Percentiles rank a stretch among this genome's conserved stretches.
phyloP scores from a whole-genome alignment of 2,329 filamentous ascomycete genomes.

The Thermothelomyces thermophilus region DNA sequence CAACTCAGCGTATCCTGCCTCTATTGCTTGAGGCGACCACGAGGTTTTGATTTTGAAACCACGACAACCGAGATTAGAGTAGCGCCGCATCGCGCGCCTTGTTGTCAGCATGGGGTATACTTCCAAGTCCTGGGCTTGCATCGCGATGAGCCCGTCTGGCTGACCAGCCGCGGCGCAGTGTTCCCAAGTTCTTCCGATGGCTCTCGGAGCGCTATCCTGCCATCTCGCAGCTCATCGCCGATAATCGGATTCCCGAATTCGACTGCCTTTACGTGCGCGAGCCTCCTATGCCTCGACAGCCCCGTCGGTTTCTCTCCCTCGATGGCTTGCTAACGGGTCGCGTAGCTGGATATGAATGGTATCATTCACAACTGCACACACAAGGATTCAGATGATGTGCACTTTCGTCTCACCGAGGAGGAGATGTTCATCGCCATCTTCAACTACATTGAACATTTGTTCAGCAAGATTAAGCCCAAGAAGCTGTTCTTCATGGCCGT shows the following conservation, averaged over 20 bases:
- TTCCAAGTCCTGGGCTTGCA: slow-evolving; percentile 13
- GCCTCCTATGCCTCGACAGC: slow-evolving; percentile 14
- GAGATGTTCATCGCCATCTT: slow-evolving; percentile 99
- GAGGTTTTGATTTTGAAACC: neutral
- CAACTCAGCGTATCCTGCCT: neutral
- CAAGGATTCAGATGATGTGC: slow-evolving; percentile 86
- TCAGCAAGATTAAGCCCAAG: slow-evolving; percentile 97
- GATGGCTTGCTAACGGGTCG: slow-evolving; percentile 31
- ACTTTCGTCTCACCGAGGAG: slow-evolving; percentile 90
- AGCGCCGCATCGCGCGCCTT: slow-evolving; percentile 7
- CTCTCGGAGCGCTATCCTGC: slow-evolving; percentile 98
- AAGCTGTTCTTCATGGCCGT: slow-evolving; percentile 99
- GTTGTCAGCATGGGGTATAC: slow-evolving; percentile 27
- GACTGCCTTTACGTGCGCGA: slow-evolving; percentile 78
- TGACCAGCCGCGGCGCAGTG: slow-evolving; percentile 36
- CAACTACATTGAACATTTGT: slow-evolving; percentile 98
- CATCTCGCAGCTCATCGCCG: slow-evolving; percentile 96
- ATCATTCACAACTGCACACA: slow-evolving; percentile 99
- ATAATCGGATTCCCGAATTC: slow-evolving; percentile 98
- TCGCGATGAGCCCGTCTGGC: neutral
- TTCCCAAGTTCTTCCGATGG: slow-evolving; percentile 96
- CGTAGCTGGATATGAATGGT: slow-evolving; percentile 88
- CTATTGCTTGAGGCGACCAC: neutral
- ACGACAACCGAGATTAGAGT: neutral
- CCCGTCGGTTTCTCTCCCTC: slow-evolving; percentile 22